Evolutionary conservation across 805 yeast species (phyloP).

Genomic region (Candida ortonii): DNA sequence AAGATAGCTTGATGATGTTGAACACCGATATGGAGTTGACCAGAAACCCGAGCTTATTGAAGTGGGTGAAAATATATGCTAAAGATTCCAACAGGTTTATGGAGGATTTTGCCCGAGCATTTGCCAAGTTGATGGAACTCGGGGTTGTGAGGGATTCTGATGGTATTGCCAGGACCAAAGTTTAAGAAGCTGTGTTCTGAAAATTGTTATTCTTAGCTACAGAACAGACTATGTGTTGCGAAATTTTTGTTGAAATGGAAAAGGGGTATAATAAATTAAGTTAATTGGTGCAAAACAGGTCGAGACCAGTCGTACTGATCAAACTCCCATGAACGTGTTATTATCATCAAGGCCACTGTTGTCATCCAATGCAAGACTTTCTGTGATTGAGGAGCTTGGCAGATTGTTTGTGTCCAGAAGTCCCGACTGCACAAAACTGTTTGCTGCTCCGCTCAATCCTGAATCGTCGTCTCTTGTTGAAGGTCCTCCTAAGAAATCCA

Average conservation of each 20-base stretch:
- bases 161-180: conserved; percentile 31
- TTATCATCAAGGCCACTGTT: conserved; percentile 51
- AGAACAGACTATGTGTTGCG: no score
- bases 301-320: no score
- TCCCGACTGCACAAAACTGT: conserved; percentile 42
- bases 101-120: conserved; percentile 62
- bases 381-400: conserved; percentile 47
- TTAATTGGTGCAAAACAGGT: no score
- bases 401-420: conserved; percentile 52
- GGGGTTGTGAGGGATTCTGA: conserved; percentile 37
- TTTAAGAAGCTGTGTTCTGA: conserved; percentile 17
- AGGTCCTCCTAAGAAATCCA: conserved; percentile 76
- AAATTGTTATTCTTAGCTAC: no score
- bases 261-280: no score
- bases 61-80: conserved; percentile 68
- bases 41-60: conserved; percentile 56
- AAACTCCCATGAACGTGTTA: conserved; percentile 30
- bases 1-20: conserved; percentile 69
- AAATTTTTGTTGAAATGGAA: no score
- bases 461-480: conserved; percentile 34
- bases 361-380: conserved; percentile 50
- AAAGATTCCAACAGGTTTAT: conserved; percentile 60
- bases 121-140: conserved; percentile 56
- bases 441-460: conserved; percentile 43
- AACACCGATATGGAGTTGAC: conserved; percentile 70